Conservation (phyloP, 139 green algal genomes). For the Chlorella vulgaris region DNA sequence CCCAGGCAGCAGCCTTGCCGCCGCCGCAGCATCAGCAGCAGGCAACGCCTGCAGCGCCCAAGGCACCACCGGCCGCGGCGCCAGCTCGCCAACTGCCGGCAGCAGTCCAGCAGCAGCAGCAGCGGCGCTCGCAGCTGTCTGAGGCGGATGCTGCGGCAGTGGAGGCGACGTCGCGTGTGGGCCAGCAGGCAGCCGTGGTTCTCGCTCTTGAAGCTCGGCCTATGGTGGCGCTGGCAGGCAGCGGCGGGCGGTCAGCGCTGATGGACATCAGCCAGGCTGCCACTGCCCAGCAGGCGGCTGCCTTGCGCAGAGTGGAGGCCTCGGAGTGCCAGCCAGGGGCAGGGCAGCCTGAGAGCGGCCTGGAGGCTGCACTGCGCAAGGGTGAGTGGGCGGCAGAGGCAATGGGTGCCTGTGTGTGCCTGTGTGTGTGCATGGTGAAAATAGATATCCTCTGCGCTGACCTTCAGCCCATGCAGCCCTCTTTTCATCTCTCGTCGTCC, state of each 20-base stretch:
- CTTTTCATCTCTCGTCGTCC: no score
- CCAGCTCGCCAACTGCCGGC: no score
- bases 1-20: not conserved
- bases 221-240: not conserved
- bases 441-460: no score
- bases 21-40: no score
- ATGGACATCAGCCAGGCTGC: conserved; percentile 45
- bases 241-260: conserved; percentile 6
- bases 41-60: no score
- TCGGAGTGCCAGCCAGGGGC: not conserved
- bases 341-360: not conserved
- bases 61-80: no score
- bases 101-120: no score
- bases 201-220: not conserved
- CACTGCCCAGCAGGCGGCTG: conserved; percentile 46
- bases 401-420: no score
- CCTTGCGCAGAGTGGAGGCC: conserved; percentile 51
- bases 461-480: no score
- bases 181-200: conserved; percentile 12
- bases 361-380: conserved; percentile 51
- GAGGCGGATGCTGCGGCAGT: no score
- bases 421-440: not conserved
- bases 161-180: no score
- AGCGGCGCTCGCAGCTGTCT: no score
- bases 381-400: conserved; percentile 1